These are phyloP conservation scores for Kodamaea arcana DNA, from an alignment of 1,139 yeast species.

Conservation along the genomic window DNA sequence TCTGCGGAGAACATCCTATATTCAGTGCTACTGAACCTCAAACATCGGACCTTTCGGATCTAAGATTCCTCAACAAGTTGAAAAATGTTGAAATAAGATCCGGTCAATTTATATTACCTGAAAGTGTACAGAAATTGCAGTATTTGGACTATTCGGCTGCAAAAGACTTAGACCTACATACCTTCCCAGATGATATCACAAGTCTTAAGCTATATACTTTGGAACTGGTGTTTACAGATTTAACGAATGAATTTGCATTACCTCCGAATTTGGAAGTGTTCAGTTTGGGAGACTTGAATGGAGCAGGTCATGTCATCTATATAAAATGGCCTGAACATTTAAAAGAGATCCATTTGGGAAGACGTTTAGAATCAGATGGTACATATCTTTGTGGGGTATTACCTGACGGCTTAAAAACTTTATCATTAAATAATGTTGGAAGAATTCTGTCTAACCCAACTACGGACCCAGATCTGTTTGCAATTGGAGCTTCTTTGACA, in stretches of 20 bases:
- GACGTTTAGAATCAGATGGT: background rate
- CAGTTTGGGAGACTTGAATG: background rate
- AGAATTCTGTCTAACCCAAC: background rate
- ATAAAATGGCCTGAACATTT: background rate
- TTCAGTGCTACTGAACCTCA: background rate
- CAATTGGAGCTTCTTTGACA: background rate
- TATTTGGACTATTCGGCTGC: background rate
- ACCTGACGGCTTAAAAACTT: background rate
- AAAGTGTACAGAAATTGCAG: background rate
- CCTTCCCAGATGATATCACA: background rate
- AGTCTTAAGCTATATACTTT: background rate
- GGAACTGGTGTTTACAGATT: background rate
- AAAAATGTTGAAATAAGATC: background rate
- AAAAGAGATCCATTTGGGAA: background rate
- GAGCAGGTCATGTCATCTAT: background rate
- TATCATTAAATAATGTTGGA: background rate
- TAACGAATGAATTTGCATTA: background rate
- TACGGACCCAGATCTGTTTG: background rate
- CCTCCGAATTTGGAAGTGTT: background rate
- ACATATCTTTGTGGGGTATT: background rate
- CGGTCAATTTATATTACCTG: background rate
- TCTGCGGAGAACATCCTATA: background rate
- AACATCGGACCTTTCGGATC: background rate
- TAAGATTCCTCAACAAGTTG: background rate
- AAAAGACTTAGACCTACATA: background rate